Conservation (phyloP, 768 basidiomycete genomes). For the Boletellus sp. region DNA sequence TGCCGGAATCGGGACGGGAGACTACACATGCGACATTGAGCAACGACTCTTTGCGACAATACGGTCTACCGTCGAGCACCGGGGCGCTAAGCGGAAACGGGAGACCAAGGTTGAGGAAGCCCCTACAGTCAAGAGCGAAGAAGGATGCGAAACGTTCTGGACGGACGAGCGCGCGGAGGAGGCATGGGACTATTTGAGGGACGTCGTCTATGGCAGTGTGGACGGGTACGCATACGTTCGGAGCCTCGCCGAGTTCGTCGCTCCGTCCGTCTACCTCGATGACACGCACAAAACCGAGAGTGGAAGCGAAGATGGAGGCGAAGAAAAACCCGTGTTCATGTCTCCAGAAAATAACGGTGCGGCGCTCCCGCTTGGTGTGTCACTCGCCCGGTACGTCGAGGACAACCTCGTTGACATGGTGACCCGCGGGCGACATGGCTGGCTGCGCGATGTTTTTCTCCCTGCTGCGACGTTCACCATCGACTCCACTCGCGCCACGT, state of each 20-base stretch:
- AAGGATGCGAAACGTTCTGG: slow-evolving; percentile 41
- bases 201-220: slow-evolving; percentile 76
- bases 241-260: slow-evolving; percentile 72
- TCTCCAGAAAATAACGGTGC: background rate
- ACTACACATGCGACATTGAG: slow-evolving; percentile 15
- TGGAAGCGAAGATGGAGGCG: background rate
- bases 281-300: background rate
- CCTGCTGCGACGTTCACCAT: background rate
- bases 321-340: background rate
- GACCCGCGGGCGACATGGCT: slow-evolving; percentile 39
- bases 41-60: slow-evolving; percentile 32
- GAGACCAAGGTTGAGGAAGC: slow-evolving; percentile 8
- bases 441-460: slow-evolving; percentile 30
- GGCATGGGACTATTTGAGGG: slow-evolving; percentile 63
- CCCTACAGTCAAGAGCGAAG: background rate
- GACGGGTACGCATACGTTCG: slow-evolving; percentile 74
- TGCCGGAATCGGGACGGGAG: background rate
- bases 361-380: slow-evolving; percentile 26
- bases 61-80: slow-evolving; percentile 35
- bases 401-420: slow-evolving; percentile 38
- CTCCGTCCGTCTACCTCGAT: slow-evolving; percentile 22
- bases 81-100: slow-evolving; percentile 14
- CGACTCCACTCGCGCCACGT: background rate
- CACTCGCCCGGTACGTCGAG: slow-evolving; percentile 40
- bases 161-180: slow-evolving; percentile 43